Percentiles rank a stretch among this genome's conserved stretches.
Conservation (phyloP, 495 filamentous ascomycete species). For the Daldinia decipiens region DNA sequence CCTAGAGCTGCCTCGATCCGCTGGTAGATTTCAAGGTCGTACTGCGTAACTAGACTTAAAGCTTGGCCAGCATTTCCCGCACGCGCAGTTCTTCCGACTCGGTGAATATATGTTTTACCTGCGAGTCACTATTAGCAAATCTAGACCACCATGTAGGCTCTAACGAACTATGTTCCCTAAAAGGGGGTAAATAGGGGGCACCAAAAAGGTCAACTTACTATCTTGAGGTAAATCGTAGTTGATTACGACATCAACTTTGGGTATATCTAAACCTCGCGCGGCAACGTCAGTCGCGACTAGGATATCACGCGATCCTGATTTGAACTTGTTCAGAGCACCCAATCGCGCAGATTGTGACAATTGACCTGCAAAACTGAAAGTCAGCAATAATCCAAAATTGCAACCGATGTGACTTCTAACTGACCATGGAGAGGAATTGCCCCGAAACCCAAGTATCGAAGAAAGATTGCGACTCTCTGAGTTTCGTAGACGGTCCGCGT, state of each 20-base stretch:
- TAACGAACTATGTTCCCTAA: neutral
- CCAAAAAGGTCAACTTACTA: conserved; percentile 19
- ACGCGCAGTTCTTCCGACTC: conserved; percentile 91
- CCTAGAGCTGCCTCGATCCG: conserved; percentile 86
- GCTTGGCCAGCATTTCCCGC: conserved; percentile 89
- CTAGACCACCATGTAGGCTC: neutral
- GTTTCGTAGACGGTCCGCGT: conserved; percentile 93
- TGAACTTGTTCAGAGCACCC: conserved; percentile 88
- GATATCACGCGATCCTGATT: conserved; percentile 76
- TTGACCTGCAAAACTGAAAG: conserved; percentile 33
- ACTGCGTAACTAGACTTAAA: conserved; percentile 85
- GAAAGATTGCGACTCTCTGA: conserved; percentile 81
- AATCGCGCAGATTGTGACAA: conserved; percentile 85
- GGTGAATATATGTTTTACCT: conserved; percentile 91
- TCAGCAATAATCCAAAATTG: neutral
- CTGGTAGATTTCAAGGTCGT: conserved; percentile 87
- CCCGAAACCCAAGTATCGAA: conserved; percentile 78
- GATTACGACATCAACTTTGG: conserved; percentile 86
- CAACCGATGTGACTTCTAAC: neutral
- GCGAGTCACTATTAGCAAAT: conserved; percentile 14
- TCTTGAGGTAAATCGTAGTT: conserved; percentile 87
- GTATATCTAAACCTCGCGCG: conserved; percentile 93
- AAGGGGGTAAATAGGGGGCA: neutral
- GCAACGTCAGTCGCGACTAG: conserved; percentile 97
- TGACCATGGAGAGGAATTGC: conserved; percentile 94